Base-by-base conservation (phyloP, 2,329 filamentous ascomycete species). In the Amesomyces nigricolor region DNA sequence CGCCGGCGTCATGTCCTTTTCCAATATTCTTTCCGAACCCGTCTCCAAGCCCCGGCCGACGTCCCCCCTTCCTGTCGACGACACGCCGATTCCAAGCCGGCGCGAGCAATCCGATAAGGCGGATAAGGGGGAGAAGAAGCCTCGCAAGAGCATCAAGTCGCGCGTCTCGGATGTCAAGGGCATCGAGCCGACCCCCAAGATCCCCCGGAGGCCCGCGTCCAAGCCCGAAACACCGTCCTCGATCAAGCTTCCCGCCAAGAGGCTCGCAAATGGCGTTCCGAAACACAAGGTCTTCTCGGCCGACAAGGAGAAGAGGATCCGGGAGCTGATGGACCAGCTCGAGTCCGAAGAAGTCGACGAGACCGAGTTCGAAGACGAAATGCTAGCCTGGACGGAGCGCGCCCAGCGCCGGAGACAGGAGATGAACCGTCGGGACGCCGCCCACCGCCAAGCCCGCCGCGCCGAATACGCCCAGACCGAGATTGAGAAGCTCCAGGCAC, bases 1-100 rank as follows among this genome's bases (percentile, higher is more conserved):
- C 40, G 86, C 87, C 56, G 88, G 95, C 68, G 88, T 91, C 51
- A 96, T 96, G 91, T 94, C 91, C 5, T 94, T 97, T 67, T 94
- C 90, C 62, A 96, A 91, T 68, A 95, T 97, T 57, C 85, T 97
- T 43, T 92, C 88, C 53, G 86, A 90, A 54, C 84, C 87, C 51
- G 78, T 82, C 39, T 75, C 78, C 2, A 78, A 78, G 58, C 77
- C 79, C 65, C 51, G 53, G 45, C 56, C 61, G 4, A 63, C 56
- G 17, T 67, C 62, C 3, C 63, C 64, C 14, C 30, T 61, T 13
- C 29, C 37, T 14, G 58, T 50, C 32, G 65, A 67, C 26, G 66
- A 68, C n/a, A 61, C 59, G 7, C 56, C 60, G 5, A 62, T 60
- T 35, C 53, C 52, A 54, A 22, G 35, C 56, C 29, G 58, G 60